Base-by-base conservation (phyloP, 2,329 filamentous ascomycete species). In the Trichoderma sp. region DNA sequence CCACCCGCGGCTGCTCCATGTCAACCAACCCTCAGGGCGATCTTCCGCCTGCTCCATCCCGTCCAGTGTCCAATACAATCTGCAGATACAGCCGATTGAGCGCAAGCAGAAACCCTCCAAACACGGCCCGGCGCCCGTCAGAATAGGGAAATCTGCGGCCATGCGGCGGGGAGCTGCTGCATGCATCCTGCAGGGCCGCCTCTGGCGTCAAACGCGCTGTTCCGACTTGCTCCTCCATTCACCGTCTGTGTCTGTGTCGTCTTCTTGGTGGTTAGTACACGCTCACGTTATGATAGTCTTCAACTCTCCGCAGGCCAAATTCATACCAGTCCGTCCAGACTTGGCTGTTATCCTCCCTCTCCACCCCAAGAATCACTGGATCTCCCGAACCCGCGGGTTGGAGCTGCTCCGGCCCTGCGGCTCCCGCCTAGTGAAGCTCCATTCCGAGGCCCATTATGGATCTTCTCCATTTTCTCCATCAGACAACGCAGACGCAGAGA, bases 151-250 rank as follows among this genome's bases (percentile, higher is more conserved):
- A 60, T 19, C 48, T 26, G 44, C 19, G 41, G n/a, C 34, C 44
- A 57, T 41, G 58, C 58, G n/a, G 58, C 45, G 47, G 48, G 48
- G 58, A 48, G 26, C 58, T 61, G 39, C 47, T 52, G 58, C 58
- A 52, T 61, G 50, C 60, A 55, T 28, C 60, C 60, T 63, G 60
- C 60, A 63, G 47, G 57, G 39, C 60, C 50, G 17, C 28, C 19
- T 34, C 44, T 44, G 14, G 30, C 47, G 58, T 28, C 24, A 15
- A 34, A 52, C 58, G 60, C 51, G 50, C 19, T 41, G n/a, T 45
- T 45, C 43, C 34, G 28, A 30, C 44, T 61, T n/a, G 21, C 24
- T 39, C 45, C 19, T 43, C 7, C 7, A 39, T 39, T 51, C 28
- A 7, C 17, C 43, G 5, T 52, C 45, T 3, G 17, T 50, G 5